These are phyloP conservation scores for Terana coerulea DNA, from an alignment of 768 basidiomycete species.

Conservation along the genomic window DNA sequence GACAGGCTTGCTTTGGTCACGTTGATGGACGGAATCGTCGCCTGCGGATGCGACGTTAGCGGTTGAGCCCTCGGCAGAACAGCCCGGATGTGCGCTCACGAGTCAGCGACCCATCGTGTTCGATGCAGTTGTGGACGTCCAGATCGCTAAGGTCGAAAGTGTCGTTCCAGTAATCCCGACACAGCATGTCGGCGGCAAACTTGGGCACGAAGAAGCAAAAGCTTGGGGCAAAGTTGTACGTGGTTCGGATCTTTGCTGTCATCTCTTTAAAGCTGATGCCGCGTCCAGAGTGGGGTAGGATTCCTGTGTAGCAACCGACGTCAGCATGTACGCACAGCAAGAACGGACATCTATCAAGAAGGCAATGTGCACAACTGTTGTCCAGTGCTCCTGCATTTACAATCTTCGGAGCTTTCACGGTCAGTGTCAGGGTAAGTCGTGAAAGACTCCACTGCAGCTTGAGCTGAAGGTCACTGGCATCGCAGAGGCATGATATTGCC, in stretches of 20 bases:
- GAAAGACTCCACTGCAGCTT: no score
- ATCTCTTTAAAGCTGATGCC: constrained; percentile 61
- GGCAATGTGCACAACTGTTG: no score
- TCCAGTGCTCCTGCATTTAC: neutral
- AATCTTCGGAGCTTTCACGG: neutral
- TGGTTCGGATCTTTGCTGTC: constrained; percentile 38
- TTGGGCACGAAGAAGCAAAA: constrained; percentile 69
- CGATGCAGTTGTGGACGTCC: constrained; percentile 71
- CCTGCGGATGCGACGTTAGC: constrained; percentile 37
- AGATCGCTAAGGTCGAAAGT: constrained; percentile 65
- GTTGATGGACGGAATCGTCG: constrained; percentile 42
- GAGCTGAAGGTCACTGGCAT: no score
- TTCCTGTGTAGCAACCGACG: constrained; percentile 20
- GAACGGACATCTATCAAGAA: no score
- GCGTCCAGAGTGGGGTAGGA: constrained; percentile 60
- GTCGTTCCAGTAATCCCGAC: constrained; percentile 51
- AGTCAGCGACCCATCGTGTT: constrained; percentile 62
- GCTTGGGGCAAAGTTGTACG: constrained; percentile 67
- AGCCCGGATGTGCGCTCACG: constrained; percentile 36
- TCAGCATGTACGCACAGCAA: neutral
- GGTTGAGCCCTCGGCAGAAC: no score
- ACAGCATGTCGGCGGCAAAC: constrained; percentile 53
- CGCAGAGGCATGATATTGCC: no score
- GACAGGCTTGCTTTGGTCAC: constrained; percentile 53
- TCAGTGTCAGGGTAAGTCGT: no score